Percentiles rank a stretch among this genome's conserved stretches.
These are phyloP conservation scores for Penicillium sp. DNA, from an alignment of 2,329 filamentous ascomycete genomes.

Conservation along the genomic window DNA sequence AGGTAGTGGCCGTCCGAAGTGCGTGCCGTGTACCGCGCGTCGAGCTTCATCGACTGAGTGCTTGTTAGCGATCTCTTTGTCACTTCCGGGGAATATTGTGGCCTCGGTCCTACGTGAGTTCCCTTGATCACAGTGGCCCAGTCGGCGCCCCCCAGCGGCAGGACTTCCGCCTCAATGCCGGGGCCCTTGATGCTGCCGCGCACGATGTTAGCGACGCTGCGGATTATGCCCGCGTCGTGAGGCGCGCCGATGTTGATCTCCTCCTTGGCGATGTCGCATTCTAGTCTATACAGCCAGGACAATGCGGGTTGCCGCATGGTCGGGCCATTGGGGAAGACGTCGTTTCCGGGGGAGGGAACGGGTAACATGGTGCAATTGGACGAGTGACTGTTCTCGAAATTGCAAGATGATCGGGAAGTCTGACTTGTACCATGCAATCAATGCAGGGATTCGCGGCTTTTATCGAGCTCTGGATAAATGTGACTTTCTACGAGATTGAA, in stretches of 20 bases:
- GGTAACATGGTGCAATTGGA: conserved; percentile 6
- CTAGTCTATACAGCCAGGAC: conserved; percentile 26
- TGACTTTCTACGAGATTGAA: too few species aligned
- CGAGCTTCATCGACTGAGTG: conserved; percentile 26
- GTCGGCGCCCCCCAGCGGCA: conserved; percentile 26
- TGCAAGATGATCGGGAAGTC: background rate
- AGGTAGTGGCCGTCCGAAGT: conserved; percentile 24
- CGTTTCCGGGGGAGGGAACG: conserved; percentile 23
- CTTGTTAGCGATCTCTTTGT: background rate
- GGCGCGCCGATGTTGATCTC: conserved; percentile 27
- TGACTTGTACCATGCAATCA: background rate
- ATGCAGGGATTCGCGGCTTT: background rate
- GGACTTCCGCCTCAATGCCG: conserved; percentile 21
- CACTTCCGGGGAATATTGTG: background rate
- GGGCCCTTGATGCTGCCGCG: conserved; percentile 28
- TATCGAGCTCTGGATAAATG: background rate
- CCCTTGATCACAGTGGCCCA: conserved; percentile 28
- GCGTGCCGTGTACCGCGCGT: conserved; percentile 25
- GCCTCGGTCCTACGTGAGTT: conserved; percentile 18
- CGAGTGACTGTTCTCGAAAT: background rate
- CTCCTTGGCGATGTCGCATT: conserved; percentile 25
- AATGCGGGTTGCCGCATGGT: conserved; percentile 26
- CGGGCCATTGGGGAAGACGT: conserved; percentile 22
- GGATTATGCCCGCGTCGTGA: conserved; percentile 21
- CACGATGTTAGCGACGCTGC: conserved; percentile 25